Base-by-base conservation (phyloP, 805 yeast genomes). In the Barnettozyma wickerhamii region DNA sequence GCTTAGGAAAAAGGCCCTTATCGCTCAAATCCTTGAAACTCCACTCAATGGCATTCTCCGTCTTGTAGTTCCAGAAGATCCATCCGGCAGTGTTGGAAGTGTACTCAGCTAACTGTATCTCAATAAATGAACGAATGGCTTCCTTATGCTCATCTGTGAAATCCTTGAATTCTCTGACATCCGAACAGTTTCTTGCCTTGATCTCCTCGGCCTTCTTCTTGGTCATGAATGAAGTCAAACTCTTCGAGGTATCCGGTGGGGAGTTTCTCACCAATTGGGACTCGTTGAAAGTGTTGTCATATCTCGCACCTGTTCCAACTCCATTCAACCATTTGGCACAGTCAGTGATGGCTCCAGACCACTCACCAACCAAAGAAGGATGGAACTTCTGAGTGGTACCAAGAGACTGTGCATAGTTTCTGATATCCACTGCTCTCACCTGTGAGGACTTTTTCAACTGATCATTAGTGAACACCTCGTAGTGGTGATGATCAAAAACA, bases 251-350 rank as follows among this genome's bases (percentile, higher is more conserved):
- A 32, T 27, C 37, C 7, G 36, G 28, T 23, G 48, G 46, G 14
- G 43, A 38, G 17, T 45, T 45, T 36, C 43, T 30, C 18, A 43
- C 15, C 33, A 49, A 40, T 30, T 49, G 52, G 15, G 52, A 42
- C 33, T 49, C 53, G 19, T 40, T 18, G 57, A 56, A 79, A 6
- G 77, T 58, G 31, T 85, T 86, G 40, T 85, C 89, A 63, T 74
- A 88, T 56, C 96, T 76, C 21, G 95, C 80, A 42, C 95, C 95
- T 42, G 79, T 69, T 40, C 81, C 81, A 17, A 83, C 90, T 55
- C 97, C 96, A 56, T 90, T 90, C 34, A 90, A 67, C 95, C 95
- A 84, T 44, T 72, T 71, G 6, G 95, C 77, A 68, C 97, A 90
- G 65, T 90, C 96, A 2, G 96, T 89, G 49, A 90, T 71, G 1